phyloP scores from a whole-genome alignment of 805 yeast species.

The Ogataea pilisensis region DNA sequence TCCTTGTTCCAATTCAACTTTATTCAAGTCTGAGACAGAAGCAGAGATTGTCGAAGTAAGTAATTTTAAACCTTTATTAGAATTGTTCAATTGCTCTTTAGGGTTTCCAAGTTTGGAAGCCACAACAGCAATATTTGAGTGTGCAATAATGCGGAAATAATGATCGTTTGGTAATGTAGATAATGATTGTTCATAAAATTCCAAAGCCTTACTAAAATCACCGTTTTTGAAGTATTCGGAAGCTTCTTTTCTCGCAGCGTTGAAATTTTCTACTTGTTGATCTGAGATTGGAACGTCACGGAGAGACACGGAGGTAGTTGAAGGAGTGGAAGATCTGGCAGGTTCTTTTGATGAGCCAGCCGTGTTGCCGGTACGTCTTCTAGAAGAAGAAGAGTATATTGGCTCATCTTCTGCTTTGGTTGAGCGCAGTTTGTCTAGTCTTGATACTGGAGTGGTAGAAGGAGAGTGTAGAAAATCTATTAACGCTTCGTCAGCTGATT shows the following conservation, averaged over 20 bases:
- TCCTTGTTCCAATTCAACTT: constrained; percentile 39
- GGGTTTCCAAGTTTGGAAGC: constrained; percentile 68
- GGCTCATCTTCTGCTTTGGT: constrained; percentile 13
- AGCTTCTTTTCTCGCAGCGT: constrained; percentile 52
- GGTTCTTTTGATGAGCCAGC: constrained; percentile 4
- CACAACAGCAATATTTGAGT: constrained; percentile 72
- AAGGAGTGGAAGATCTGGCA: constrained; percentile 1
- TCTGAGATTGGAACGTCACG: constrained; percentile 20
- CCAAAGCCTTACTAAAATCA: constrained; percentile 66
- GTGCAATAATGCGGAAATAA: constrained; percentile 59
- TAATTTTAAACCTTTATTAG: constrained; percentile 44
- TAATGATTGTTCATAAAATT: constrained; percentile 49
- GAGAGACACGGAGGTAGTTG: constrained; percentile 4
- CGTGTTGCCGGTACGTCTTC: constrained; percentile 22
- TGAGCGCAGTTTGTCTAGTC: constrained; percentile 10
- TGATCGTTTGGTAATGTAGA: constrained; percentile 58
- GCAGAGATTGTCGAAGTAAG: constrained; percentile 31
- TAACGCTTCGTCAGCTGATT: constrained; percentile 20
- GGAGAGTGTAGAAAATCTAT: constrained; percentile 29
- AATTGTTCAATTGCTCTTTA: constrained; percentile 42
- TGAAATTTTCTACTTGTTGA: constrained; percentile 33
- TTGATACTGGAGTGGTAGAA: neutral
- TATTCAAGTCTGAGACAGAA: constrained; percentile 15
- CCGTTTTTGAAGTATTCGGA: constrained; percentile 70
- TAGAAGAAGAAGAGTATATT: constrained; percentile 24